Evolutionary conservation across 2,329 filamentous ascomycete species (phyloP).

Genomic region (Passalora sequoiae): DNA sequence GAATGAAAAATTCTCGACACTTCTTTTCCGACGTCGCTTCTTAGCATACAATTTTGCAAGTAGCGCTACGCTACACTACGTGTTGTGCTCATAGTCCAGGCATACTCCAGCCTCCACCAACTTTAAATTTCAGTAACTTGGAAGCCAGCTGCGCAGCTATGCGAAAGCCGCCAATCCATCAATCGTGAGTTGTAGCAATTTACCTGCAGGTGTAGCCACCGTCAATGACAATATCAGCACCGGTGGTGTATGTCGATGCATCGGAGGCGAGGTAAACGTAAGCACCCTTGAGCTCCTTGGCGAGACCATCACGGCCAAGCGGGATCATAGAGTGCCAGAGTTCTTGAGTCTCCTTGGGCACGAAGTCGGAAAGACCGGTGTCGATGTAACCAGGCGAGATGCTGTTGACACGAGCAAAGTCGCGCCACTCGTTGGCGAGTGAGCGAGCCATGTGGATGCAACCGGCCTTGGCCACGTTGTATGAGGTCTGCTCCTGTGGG

Average conservation of each 20-base stretch:
- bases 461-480: slow-evolving; percentile 62
- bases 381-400: slow-evolving; percentile 66
- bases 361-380: slow-evolving; percentile 62
- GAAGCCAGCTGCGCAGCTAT: too few species aligned
- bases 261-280: slow-evolving; percentile 53
- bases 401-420: slow-evolving; percentile 63
- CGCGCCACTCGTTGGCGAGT: slow-evolving; percentile 64
- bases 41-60: background rate
- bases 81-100: too few species aligned
- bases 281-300: slow-evolving; percentile 60
- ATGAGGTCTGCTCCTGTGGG: slow-evolving; percentile 64
- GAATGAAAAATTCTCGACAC: background rate
- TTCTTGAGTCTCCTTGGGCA: slow-evolving; percentile 53
- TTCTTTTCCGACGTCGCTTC: too few species aligned
- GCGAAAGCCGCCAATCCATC: background rate
- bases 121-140: too few species aligned
- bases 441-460: slow-evolving; percentile 55
- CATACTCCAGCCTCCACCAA: too few species aligned
- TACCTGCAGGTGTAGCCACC: slow-evolving; percentile 43
- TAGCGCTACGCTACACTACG: too few species aligned
- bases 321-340: slow-evolving; percentile 61
- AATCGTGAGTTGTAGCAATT: slow-evolving; percentile 12
- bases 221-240: slow-evolving; percentile 48
- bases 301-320: slow-evolving; percentile 56
- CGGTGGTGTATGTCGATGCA: slow-evolving; percentile 49